Evolutionary conservation across 2,329 filamentous ascomycete species (phyloP), one percentile per base, ranked within the genome.

Genomic region (Diaporthe helianthi): DNA sequence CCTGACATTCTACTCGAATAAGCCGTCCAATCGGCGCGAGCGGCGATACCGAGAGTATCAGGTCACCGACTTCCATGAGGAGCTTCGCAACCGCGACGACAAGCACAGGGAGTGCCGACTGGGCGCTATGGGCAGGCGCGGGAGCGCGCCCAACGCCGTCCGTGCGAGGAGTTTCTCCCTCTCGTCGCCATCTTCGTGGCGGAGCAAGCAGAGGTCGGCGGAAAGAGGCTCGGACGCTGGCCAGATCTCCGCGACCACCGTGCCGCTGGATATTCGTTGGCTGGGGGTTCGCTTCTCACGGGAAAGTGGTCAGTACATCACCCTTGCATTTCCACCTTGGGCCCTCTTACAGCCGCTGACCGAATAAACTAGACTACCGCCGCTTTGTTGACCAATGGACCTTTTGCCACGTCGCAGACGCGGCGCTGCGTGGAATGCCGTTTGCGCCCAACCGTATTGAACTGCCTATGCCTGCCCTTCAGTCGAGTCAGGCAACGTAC

Each of bases 211-310:
- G 44, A 79, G 80, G 60, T 80, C 80, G 10, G 72, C 51, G 17
- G 69, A 70, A 51, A 65, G 65, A 22, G 19, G 47, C 33, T 33
- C 68, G 33, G 69, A 70, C 5, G 44, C 51, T 15, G 15, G 55
- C n/a, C 69, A 70, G 44, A 36, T 55, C 22, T 69, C 68, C 8
- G 26, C 52, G 44, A 47, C 52, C 6, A 66, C 63, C 15, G 31
- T 64, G 65, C 67, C 67, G 4, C 73, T 82, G 19, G 83, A 84
- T 69, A 83, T 86, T 60, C 80, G 82, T 60, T 83, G 85, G 74
- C 77, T 86, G 33, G 82, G 82, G 7, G 80, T 86, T 52, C 84
- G 86, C 65, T 86, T 86, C 72, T 84, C 81, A 51, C 79, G 81
- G 52, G 78, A 80, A 33, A 80, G 83, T 73, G 84, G 84, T 85